Evolutionary conservation across 1,284 basidiomycete species (phyloP), one percentile per base, ranked within the genome.

Genomic region (Heliocybe sulcata): DNA sequence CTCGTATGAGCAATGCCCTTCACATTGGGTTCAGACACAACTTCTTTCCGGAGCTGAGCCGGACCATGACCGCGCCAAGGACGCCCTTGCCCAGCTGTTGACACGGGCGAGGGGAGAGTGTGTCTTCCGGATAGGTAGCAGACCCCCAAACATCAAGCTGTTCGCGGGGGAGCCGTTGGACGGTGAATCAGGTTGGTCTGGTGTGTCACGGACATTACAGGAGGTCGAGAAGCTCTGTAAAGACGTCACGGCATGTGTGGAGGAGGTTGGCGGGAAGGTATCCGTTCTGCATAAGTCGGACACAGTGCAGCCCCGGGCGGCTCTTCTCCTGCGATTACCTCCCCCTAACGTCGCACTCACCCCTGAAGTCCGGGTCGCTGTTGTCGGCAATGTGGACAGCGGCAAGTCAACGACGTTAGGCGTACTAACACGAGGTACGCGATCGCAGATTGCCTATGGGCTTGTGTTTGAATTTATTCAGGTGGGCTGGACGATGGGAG

Each of bases 341-440:
- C 85, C 89, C 35, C 79, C 79, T 10, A 84, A 77, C 61, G 83
- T 91, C 1, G 80, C 85, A 26, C 68, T 82, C 35, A 87, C 85
- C 20, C 85, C 90, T 14, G 96, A 99, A 72, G 92, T 98, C 1
- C 83, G 96, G 23, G 92, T 95, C 60, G 95, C 95, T 0, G 94
- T 97, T 1, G 92, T 98, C 9, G 96, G 96, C 1, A 98, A 98
- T 60, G 87, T 90, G n/a, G 87, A 90, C 64, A 86, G 92, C 33
- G 96, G 96, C 1, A 98, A 99, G 70, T 93, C 89, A 2, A 98
- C 94, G 12, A 93, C 94, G 14, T 76, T 98, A 12, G 96, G 95
- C 50, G 92, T 94, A 4, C 70, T 92, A 1, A 91, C 90, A 23
- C 74, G 88, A 69, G 89, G 85, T 85, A 67, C 45, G 63, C 51